Percentiles rank a stretch among this genome's conserved stretches.
Conservation (phyloP, 345 rosid species). For the Trapa bicornis region DNA sequence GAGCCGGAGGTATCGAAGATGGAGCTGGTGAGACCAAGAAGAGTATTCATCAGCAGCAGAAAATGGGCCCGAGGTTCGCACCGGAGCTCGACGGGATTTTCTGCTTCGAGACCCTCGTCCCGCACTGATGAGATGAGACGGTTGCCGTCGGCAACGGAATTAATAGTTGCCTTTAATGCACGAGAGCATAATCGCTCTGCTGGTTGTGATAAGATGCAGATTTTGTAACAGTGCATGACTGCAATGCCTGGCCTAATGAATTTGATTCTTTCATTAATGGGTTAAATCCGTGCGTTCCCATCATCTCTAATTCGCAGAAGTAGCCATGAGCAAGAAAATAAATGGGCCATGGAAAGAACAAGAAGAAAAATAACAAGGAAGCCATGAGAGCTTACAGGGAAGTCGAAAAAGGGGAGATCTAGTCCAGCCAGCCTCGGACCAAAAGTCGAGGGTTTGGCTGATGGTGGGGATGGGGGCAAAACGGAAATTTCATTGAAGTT, state of each 20-base stretch:
- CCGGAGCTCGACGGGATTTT: too few relatives aligned
- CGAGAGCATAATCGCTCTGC: background rate
- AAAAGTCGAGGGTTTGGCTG: background rate
- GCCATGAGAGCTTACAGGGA: background rate
- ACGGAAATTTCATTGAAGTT: too few relatives aligned
- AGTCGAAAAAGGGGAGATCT: background rate
- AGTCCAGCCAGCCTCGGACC: background rate
- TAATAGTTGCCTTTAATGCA: background rate
- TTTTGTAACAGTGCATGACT: too few relatives aligned
- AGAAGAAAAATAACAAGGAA: background rate
- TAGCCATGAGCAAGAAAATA: too few relatives aligned
- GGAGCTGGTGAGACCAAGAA: background rate
- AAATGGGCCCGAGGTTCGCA: background rate
- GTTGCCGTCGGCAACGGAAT: background rate
- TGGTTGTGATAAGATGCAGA: background rate
- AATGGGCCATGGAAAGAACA: too few relatives aligned
- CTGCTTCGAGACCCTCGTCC: too few relatives aligned
- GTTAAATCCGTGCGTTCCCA: too few relatives aligned
- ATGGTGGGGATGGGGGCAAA: too few relatives aligned
- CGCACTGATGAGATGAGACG: background rate
- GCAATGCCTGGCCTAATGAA: too few relatives aligned
- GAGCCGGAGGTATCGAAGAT: conserved; percentile 4
- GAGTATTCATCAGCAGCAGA: background rate
- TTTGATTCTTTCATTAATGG: too few relatives aligned
- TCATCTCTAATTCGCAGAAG: too few relatives aligned